Evolutionary conservation across 345 rosid genomes (phyloP).

Genomic region (Melaleuca alternifolia): DNA sequence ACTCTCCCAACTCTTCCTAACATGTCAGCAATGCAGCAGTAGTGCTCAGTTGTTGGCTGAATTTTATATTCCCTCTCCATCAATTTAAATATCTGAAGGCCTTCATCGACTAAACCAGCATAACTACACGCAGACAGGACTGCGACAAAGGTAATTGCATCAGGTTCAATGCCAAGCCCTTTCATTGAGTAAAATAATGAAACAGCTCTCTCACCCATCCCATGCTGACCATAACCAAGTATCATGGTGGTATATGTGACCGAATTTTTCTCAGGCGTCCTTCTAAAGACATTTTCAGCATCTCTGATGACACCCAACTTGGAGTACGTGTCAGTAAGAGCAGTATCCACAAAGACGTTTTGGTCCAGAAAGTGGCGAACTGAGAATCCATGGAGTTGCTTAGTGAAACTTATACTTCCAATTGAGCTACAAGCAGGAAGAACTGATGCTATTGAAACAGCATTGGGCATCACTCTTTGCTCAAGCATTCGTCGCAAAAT

Average conservation of each 20-base stretch:
- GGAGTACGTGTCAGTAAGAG: slow-evolving; percentile 81
- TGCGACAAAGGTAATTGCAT: slow-evolving; percentile 67
- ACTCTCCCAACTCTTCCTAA: slow-evolving; percentile 79
- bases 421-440: slow-evolving; percentile 67
- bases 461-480: slow-evolving; percentile 51
- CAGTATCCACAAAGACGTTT: slow-evolving; percentile 65
- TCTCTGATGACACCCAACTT: slow-evolving; percentile 56
- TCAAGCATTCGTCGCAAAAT: slow-evolving; percentile 53
- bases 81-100: slow-evolving; percentile 53
- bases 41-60: slow-evolving; percentile 59
- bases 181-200: slow-evolving; percentile 63
- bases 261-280: slow-evolving; percentile 44
- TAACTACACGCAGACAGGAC: slow-evolving; percentile 78
- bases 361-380: slow-evolving; percentile 50
- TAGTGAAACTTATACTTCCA: slow-evolving; percentile 57
- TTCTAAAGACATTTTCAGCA: slow-evolving; percentile 51
- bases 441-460: slow-evolving; percentile 61
- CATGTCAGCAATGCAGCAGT: slow-evolving; percentile 81
- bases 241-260: slow-evolving; percentile 84
- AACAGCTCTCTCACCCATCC: slow-evolving; percentile 71
- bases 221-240: slow-evolving; percentile 78
- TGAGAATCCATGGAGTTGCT: slow-evolving; percentile 73
- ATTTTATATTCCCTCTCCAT: slow-evolving; percentile 49
- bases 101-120: slow-evolving; percentile 70
- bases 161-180: slow-evolving; percentile 38